phyloP scores from a whole-genome alignment of 2,329 filamentous ascomycete genomes.

The Pseudopyricularia javanii region DNA sequence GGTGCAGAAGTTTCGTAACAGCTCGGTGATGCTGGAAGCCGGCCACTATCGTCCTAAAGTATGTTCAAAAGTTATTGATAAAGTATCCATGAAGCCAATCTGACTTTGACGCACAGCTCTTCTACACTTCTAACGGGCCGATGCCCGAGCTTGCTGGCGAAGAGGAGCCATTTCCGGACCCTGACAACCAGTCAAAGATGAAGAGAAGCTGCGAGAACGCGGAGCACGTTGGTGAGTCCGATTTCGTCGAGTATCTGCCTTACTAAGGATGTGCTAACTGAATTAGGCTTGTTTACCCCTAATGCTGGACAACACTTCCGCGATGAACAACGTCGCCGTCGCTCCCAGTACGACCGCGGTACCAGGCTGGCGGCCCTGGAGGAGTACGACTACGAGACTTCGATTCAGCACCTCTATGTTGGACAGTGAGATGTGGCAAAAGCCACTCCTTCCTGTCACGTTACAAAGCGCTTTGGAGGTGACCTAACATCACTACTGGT shows the following conservation, averaged over 20 bases:
- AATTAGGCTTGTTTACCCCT: slow-evolving; percentile 63
- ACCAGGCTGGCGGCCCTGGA: slow-evolving; percentile 60
- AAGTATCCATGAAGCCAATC: background rate
- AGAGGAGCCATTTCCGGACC: slow-evolving; percentile 63
- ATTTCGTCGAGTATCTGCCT: too few species aligned
- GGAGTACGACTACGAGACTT: slow-evolving; percentile 40
- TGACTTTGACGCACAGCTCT: slow-evolving; percentile 26
- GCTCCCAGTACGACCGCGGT: slow-evolving; percentile 67
- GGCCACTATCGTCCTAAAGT: slow-evolving; percentile 77
- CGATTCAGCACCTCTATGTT: slow-evolving; percentile 20
- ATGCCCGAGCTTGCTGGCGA: slow-evolving; percentile 45
- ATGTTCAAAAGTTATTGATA: slow-evolving; percentile 7
- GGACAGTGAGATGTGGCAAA: slow-evolving; percentile 8
- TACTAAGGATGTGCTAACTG: background rate
- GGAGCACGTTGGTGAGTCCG: slow-evolving; percentile 60
- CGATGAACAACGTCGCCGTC: slow-evolving; percentile 63
- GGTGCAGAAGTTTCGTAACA: slow-evolving; percentile 92
- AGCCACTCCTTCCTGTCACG: background rate
- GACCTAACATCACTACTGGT: background rate
- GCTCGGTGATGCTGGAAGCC: slow-evolving; percentile 84
- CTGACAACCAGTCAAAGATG: slow-evolving; percentile 80
- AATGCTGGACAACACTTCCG: slow-evolving; percentile 61
- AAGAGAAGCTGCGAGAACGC: slow-evolving; percentile 80
- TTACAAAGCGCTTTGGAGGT: background rate
- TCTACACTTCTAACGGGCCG: slow-evolving; percentile 35